Percentiles rank a stretch among this genome's conserved stretches.
phyloP scores from a whole-genome alignment of 306 rosid genomes.

The Corylus americana region DNA sequence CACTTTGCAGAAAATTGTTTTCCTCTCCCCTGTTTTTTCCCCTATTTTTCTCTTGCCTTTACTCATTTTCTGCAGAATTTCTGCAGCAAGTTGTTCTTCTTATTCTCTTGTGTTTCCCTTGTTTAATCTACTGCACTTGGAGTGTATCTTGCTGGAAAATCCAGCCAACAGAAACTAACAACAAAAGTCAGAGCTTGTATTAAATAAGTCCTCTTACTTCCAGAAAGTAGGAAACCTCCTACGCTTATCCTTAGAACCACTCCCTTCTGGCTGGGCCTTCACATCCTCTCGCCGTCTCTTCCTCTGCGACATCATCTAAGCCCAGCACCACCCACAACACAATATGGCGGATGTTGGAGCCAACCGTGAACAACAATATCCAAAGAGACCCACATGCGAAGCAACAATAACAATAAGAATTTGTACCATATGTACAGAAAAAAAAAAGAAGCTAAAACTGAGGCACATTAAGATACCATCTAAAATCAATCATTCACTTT shows the following conservation, averaged over 20 bases:
- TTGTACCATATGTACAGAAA: too few species aligned
- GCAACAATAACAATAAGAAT: conserved; percentile 5
- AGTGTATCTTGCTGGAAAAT: too few species aligned
- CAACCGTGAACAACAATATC: conserved; percentile 7
- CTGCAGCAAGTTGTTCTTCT: too few species aligned
- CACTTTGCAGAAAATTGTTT: too few species aligned
- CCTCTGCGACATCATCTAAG: conserved; percentile 53
- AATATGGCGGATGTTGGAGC: not conserved
- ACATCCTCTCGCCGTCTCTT: conserved; percentile 50
- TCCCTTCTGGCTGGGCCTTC: conserved; percentile 38
- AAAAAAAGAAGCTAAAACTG: not conserved
- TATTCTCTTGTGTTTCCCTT: too few species aligned
- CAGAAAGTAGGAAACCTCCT: conserved; percentile 34
- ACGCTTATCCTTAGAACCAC: conserved; percentile 47
- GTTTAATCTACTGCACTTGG: too few species aligned
- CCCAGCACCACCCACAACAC: conserved; percentile 19
- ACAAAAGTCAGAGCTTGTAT: not conserved
- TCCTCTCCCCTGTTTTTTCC: too few species aligned
- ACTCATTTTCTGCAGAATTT: too few species aligned
- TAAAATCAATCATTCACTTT: too few species aligned
- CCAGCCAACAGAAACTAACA: not conserved
- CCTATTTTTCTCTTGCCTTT: too few species aligned
- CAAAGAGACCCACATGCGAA: conserved; percentile 29
- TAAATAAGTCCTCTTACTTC: conserved; percentile 24
- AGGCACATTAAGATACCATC: not conserved